These are phyloP conservation scores for Encephalitozoon romaleae DNA, from an alignment of 371 early-diverging fungal species.

Conservation along the genomic window DNA sequence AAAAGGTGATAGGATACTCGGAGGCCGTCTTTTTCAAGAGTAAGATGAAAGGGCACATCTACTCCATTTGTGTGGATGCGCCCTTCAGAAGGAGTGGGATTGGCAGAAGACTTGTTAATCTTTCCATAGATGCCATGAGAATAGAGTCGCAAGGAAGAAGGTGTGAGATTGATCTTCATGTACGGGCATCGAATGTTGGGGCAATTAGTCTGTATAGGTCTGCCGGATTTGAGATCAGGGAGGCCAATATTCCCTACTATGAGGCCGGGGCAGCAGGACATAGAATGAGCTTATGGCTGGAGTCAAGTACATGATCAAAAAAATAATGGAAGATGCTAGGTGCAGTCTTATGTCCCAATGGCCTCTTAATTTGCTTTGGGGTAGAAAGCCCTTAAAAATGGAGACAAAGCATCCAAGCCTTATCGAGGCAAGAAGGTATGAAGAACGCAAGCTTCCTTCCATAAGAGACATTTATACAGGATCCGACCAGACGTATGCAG, in stretches of 20 bases:
- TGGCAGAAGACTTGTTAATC: not conserved
- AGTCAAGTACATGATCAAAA: not conserved
- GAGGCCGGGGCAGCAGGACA: not conserved
- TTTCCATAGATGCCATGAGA: not conserved
- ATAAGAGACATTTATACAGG: slow-evolving; percentile 21
- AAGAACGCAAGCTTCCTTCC: slow-evolving; percentile 8
- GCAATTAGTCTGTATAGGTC: not conserved
- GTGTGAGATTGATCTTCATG: not conserved
- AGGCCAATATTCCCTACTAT: not conserved
- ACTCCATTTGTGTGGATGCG: not conserved
- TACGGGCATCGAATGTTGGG: not conserved
- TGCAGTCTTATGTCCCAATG: not conserved
- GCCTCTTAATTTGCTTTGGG: not conserved
- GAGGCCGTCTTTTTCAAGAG: not conserved
- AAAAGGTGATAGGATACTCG: not conserved
- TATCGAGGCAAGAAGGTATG: slow-evolving; percentile 41
- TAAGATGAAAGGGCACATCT: not conserved
- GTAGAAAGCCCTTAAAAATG: not conserved
- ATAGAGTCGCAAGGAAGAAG: not conserved
- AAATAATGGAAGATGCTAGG: not conserved
- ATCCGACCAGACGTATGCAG: slow-evolving; percentile 28
- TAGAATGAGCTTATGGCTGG: not conserved
- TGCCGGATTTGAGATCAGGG: not conserved
- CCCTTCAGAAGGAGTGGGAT: not conserved
- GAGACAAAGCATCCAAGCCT: slow-evolving; percentile 19